Evolutionary conservation across 2,329 filamentous ascomycete genomes (phyloP).

Genomic region (Cladophialophora bantiana): DNA sequence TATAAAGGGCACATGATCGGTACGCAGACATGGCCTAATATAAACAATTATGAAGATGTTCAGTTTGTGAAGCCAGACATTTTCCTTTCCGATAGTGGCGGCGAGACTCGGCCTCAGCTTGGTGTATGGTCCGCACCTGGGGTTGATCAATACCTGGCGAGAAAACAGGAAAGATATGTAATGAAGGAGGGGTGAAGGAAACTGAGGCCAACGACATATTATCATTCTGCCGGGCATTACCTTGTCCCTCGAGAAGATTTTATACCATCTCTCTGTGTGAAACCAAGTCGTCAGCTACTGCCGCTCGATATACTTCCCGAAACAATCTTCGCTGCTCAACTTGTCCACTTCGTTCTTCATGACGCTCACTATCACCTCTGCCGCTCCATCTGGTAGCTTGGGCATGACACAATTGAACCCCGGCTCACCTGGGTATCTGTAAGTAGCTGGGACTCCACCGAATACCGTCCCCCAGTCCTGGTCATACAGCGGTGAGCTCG

Average conservation of each 20-base stretch:
- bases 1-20: background rate
- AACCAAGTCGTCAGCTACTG: background rate
- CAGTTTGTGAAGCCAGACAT: background rate
- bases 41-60: background rate
- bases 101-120: conserved; percentile 1
- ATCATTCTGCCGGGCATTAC: background rate
- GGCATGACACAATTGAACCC: conserved; percentile 16
- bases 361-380: conserved; percentile 16
- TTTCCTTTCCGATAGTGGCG: background rate
- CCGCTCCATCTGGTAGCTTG: conserved; percentile 11
- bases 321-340: conserved; percentile 12
- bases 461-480: conserved; percentile 20
- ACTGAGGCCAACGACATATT: no score
- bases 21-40: background rate
- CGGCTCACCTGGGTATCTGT: conserved; percentile 14
- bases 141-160: no score
- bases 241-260: no score
- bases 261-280: background rate
- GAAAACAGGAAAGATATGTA: no score
- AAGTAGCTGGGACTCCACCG: background rate
- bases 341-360: conserved; percentile 6
- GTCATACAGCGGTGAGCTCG: conserved; percentile 14
- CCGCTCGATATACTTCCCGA: conserved; percentile 18
- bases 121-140: background rate
- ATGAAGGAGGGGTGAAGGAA: no score